Evolutionary conservation across 768 basidiomycete genomes (phyloP), one percentile per base, ranked within the genome.

Genomic region (Amyloporia xantha): DNA sequence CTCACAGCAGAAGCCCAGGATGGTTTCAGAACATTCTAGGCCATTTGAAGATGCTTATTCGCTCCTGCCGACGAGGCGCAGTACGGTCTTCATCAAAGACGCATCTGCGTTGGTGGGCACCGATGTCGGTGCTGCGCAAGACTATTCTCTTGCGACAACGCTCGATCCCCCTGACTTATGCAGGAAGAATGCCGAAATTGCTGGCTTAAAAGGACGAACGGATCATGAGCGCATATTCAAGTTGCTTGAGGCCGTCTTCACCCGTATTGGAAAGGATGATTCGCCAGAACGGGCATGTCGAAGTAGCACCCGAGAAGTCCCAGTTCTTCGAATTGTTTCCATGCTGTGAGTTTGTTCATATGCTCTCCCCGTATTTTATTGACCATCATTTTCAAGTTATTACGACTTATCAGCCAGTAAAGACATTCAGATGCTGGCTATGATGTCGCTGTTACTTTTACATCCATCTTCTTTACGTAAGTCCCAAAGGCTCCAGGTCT

Each of bases 341-440:
- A 62, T 59, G 44, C 51, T 66, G 65, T 68, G 25, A 35, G 66
- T 56, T 4, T n/a, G n/a, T n/a, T n/a, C n/a, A n/a, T n/a, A n/a
- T n/a, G n/a, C n/a, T n/a, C n/a, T n/a, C n/a, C n/a, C n/a, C n/a
- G n/a, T n/a, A n/a, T n/a, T n/a, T n/a, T n/a, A n/a, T n/a, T n/a
- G n/a, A n/a, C n/a, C n/a, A n/a, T n/a, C n/a, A n/a, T n/a, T n/a
- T n/a, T n/a, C n/a, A n/a, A n/a, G 79, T 53, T 71, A 78, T 28
- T 49, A 54, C 3, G 70, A 77, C 49, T 66, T 77, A 25, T 63
- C 68, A 12, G 56, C 53, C 5, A 70, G 68, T 27, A 87, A 78
- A 58, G 87, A 92, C 57, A 62, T 91, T 1, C 88, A 91, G 58
- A 82, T 89, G 81, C 70, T 92, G 13, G 87, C 86, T 0, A 89